phyloP scores from a whole-genome alignment of 805 yeast genomes.

The Zygotorulaspora danielsina region DNA sequence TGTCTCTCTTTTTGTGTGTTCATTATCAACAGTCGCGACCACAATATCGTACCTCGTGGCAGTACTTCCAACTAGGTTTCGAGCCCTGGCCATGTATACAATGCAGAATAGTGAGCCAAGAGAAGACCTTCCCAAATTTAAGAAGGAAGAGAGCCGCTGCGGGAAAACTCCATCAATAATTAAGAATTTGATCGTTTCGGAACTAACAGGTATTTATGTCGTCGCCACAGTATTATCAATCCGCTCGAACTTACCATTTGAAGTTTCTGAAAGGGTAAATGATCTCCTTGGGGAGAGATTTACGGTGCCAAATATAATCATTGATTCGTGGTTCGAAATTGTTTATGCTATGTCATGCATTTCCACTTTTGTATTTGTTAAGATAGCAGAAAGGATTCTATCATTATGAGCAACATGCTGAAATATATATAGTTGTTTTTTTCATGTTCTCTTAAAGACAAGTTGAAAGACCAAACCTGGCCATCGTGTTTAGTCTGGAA shows the following conservation, averaged over 20 bases:
- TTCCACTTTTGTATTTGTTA: conserved; percentile 29
- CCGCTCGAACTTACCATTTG: conserved; percentile 38
- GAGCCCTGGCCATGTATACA: conserved; percentile 29
- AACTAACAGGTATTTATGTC: conserved; percentile 39
- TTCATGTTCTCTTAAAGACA: no score
- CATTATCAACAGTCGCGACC: conserved; percentile 58
- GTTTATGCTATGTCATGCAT: conserved; percentile 35
- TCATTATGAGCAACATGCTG: not conserved
- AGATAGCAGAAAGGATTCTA: conserved; percentile 26
- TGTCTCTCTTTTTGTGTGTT: conserved; percentile 54
- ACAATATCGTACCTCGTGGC: conserved; percentile 53
- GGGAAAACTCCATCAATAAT: conserved; percentile 34
- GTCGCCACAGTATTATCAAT: conserved; percentile 39
- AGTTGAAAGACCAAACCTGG: no score
- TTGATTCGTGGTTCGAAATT: conserved; percentile 42
- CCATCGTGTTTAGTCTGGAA: no score
- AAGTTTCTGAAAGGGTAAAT: conserved; percentile 33
- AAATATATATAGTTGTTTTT: not conserved
- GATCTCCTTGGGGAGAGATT: conserved; percentile 33
- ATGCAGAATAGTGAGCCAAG: conserved; percentile 18
- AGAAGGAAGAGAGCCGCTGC: conserved; percentile 3
- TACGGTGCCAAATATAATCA: conserved; percentile 27
- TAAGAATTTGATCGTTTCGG: conserved; percentile 39
- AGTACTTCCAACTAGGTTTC: conserved; percentile 37
- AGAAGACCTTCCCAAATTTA: conserved; percentile 21